Evolutionary conservation across 2,329 filamentous ascomycete species (phyloP).

Genomic region (Kalmusia sp.): DNA sequence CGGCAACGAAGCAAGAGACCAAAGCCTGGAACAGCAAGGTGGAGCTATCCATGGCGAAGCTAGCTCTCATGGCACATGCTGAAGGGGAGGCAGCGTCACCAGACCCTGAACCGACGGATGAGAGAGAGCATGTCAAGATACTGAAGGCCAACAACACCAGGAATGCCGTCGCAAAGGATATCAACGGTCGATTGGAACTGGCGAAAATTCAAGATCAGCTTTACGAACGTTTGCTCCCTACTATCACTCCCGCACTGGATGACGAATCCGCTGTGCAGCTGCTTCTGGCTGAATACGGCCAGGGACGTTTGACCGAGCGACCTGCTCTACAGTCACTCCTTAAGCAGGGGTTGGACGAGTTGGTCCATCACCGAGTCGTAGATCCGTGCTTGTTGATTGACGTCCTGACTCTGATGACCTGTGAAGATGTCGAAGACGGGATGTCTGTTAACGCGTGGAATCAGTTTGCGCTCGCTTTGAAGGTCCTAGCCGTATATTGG

Average conservation of each 20-base stretch:
- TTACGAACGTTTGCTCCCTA: constrained; percentile 72
- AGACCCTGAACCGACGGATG: constrained; percentile 48
- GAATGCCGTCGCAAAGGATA: constrained; percentile 36
- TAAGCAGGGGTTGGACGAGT: constrained; percentile 70
- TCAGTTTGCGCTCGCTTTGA: constrained; percentile 79
- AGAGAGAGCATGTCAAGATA: constrained; percentile 33
- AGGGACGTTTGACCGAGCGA: constrained; percentile 62
- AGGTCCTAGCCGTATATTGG: constrained; percentile 61
- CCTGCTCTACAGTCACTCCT: constrained; percentile 75
- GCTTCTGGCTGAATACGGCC: constrained; percentile 70
- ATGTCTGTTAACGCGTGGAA: constrained; percentile 54
- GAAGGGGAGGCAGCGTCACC: constrained; percentile 54
- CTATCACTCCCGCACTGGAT: constrained; percentile 77
- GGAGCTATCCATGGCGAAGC: constrained; percentile 86
- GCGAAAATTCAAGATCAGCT: constrained; percentile 82
- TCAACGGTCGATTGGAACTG: constrained; percentile 69
- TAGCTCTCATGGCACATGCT: constrained; percentile 61
- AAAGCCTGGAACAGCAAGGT: constrained; percentile 94
- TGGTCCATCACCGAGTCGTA: constrained; percentile 76
- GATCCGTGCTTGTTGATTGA: constrained; percentile 68
- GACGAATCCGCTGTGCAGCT: constrained; percentile 78
- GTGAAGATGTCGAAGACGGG: constrained; percentile 48
- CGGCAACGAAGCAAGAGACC: constrained; percentile 75
- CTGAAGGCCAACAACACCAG: constrained; percentile 47
- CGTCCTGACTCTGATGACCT: constrained; percentile 78